Evolutionary conservation across 306 rosid species (phyloP).

Genomic region (Quercus agrifolia): DNA sequence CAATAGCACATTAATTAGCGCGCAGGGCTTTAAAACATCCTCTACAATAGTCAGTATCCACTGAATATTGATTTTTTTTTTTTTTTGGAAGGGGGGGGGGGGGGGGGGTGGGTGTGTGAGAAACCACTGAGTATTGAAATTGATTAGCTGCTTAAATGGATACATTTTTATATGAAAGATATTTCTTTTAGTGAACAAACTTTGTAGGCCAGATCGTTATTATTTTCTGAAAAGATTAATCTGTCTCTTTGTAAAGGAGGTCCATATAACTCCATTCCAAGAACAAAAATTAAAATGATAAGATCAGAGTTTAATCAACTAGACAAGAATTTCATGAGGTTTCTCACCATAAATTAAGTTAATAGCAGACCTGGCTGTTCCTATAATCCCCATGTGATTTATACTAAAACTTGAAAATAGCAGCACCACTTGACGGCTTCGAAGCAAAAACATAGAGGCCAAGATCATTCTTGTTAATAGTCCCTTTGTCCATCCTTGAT

Average conservation of each 20-base stretch:
- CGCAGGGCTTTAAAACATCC: background rate
- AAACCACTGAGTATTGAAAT: background rate
- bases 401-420: conserved; percentile 68
- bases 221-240: background rate
- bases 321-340: background rate
- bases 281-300: background rate
- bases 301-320: background rate
- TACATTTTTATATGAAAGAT: no score
- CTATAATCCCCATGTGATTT: background rate
- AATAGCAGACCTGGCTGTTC: background rate
- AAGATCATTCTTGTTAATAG: conserved; percentile 59
- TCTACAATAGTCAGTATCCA: background rate
- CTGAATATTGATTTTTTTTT: no score
- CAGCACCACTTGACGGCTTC: conserved; percentile 98
- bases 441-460: conserved; percentile 89
- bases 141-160: background rate
- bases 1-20: no score
- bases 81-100: no score
- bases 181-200: no score
- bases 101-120: no score
- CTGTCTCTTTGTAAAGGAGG: background rate
- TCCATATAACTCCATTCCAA: background rate
- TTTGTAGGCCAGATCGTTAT: no score
- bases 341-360: background rate
- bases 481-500: conserved; percentile 62